Evolutionary conservation across 495 filamentous ascomycete genomes (phyloP).

Genomic region (Penicillium macrosclerotiorum): DNA sequence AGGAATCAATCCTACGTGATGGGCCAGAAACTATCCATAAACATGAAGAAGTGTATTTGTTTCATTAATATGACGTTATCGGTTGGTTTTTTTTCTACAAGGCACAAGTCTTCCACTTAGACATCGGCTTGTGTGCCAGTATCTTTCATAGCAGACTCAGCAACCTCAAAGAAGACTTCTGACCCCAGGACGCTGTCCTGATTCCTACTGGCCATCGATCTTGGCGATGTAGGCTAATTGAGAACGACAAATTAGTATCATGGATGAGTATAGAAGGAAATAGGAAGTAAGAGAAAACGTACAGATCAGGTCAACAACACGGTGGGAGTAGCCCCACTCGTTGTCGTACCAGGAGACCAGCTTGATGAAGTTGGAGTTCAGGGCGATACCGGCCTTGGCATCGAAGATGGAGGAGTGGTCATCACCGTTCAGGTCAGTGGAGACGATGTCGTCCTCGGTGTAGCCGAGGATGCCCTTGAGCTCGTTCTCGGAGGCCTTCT

Average conservation of each 20-base stretch:
- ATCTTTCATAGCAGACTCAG: slow-evolving; percentile 9
- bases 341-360: slow-evolving; percentile 98
- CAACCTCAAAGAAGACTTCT: slow-evolving; percentile 38
- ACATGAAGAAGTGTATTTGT: slow-evolving; percentile 24
- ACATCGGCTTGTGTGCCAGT: not conserved
- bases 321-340: slow-evolving; percentile 96
- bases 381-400: slow-evolving; percentile 97
- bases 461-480: slow-evolving; percentile 93
- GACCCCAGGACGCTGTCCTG: slow-evolving; percentile 29
- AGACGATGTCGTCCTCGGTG: slow-evolving; percentile 97
- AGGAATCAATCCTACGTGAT: not conserved
- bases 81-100: slow-evolving; percentile 24
- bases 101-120: not conserved
- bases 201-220: slow-evolving; percentile 65
- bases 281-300: slow-evolving; percentile 20
- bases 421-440: slow-evolving; percentile 89
- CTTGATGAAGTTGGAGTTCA: slow-evolving; percentile 99
- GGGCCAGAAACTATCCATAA: not conserved
- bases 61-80: slow-evolving; percentile 36
- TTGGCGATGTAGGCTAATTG: slow-evolving; percentile 75
- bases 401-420: slow-evolving; percentile 95
- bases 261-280: not conserved
- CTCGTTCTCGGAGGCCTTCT: slow-evolving; percentile 78
- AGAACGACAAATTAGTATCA: slow-evolving; percentile 1
- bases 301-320: slow-evolving; percentile 91